Evolutionary conservation across 306 rosid species (phyloP), one percentile per base, ranked within the genome.

Genomic region (Vigna radiata): DNA sequence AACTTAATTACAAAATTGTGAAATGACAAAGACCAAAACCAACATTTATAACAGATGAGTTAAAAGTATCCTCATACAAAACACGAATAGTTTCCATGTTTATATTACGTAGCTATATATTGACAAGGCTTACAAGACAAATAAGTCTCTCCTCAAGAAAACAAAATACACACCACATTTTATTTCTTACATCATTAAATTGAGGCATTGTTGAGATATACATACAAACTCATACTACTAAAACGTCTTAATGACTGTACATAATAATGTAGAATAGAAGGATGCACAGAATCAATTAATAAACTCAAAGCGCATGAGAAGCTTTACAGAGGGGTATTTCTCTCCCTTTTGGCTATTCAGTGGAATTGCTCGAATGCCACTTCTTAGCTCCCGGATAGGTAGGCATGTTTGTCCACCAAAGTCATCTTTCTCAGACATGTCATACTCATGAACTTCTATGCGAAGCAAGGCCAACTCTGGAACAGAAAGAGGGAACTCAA

Each of bases 371-470:
- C 98, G 94, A 68, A 96, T 88, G 66, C 99, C 99, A 5, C 63
- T 79, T 80, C 87, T 87, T 31, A 96, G 73, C 83, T 92, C 99
- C 3, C 81, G 68, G 21, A 96, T 84, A 2, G 99, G 99, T 5
- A 96, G 85, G 71, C 98, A 89, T 23, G 94, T 82, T 82, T 96
- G 99, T 68, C 99, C 99, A 55, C 98, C 99, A 37, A 96, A 96
- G 83, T 96, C 99, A 43, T 96, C 99, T 85, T 88, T 96, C 73
- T 96, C 98, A 11, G 99, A 92, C 97, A 91, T 84, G 92, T 96
- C 99, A 9, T 96, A 89, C 84, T 96, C 98, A 5, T 91, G 99
- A 79, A 93, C 99, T 87, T 96, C 99, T 5, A 96, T 80, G 8
- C 98, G 94, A 68, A 96, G 92, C 61, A 96, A 55, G 33, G 99